Conservation (phyloP, 164 flowering plant species). For the Nelumbo lutea region DNA sequence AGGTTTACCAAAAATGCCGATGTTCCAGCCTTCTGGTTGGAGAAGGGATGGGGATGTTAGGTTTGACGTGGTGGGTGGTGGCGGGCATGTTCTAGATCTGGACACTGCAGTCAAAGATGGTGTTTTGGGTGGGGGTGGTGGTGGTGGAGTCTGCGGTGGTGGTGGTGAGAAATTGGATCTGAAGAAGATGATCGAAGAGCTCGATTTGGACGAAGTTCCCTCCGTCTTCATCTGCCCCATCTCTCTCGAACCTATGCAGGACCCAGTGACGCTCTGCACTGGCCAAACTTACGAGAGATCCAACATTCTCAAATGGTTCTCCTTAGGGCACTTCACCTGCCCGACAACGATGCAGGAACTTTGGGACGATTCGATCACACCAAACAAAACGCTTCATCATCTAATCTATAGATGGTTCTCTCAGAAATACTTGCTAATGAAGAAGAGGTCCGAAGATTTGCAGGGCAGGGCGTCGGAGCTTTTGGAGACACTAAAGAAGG, state of each 20-base stretch:
- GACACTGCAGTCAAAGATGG: slow-evolving; percentile 53
- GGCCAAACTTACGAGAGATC: slow-evolving; percentile 76
- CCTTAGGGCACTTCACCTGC: slow-evolving; percentile 56
- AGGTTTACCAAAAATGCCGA: slow-evolving; percentile 34
- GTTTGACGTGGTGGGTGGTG: slow-evolving; percentile 35
- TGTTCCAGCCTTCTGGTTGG: slow-evolving; percentile 30
- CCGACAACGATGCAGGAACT: slow-evolving; percentile 74
- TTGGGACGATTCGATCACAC: slow-evolving; percentile 52
- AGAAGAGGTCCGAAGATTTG: slow-evolving; percentile 78
- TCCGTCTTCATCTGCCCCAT: slow-evolving; percentile 75
- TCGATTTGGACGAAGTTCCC: slow-evolving; percentile 50
- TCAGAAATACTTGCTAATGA: slow-evolving; percentile 61
- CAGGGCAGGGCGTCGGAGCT: slow-evolving; percentile 75
- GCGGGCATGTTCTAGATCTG: slow-evolving; percentile 45
- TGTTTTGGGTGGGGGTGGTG: slow-evolving; percentile 36
- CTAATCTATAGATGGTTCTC: slow-evolving; percentile 63
- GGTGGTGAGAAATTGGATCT: slow-evolving; percentile 36
- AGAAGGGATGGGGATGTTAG: slow-evolving; percentile 27
- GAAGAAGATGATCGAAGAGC: slow-evolving; percentile 50
- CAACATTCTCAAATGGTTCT: slow-evolving; percentile 73
- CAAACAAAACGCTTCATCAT: slow-evolving; percentile 52
- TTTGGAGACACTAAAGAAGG: slow-evolving; percentile 61
- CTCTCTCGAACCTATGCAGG: slow-evolving; percentile 76
- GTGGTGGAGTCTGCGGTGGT: slow-evolving; percentile 10
- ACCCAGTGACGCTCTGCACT: slow-evolving; percentile 70